Percentiles rank a stretch among this genome's conserved stretches.
Evolutionary conservation across 2,329 filamentous ascomycete genomes (phyloP).

Genomic region (Phyllosticta ampelicida): DNA sequence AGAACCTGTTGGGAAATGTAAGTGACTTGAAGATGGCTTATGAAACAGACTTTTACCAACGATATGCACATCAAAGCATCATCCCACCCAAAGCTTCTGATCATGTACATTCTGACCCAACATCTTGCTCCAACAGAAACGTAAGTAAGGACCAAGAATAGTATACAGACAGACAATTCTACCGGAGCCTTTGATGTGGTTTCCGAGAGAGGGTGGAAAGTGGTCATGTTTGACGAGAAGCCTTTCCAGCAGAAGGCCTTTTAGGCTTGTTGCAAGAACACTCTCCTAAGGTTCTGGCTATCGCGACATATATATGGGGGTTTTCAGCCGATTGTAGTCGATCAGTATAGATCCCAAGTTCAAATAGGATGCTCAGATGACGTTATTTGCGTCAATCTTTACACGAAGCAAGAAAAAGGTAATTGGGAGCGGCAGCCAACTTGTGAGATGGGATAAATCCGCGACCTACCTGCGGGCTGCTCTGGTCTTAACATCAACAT

Average conservation of each 20-base stretch:
- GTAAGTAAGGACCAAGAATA: constrained; percentile 29
- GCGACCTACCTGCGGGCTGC: background rate
- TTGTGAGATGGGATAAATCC: background rate
- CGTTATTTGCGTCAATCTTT: background rate
- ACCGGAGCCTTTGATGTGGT: constrained; percentile 17
- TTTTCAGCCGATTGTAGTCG: too few relatives aligned
- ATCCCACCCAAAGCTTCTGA: constrained; percentile 34
- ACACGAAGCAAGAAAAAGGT: background rate
- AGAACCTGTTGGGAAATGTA: constrained; percentile 17
- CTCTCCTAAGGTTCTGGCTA: background rate
- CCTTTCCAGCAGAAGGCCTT: background rate
- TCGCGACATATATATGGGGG: background rate
- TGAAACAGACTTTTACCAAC: constrained; percentile 18
- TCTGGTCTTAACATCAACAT: background rate
- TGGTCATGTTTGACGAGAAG: background rate
- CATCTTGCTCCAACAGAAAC: constrained; percentile 28
- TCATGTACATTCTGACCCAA: constrained; percentile 30
- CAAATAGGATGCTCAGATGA: background rate
- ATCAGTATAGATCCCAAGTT: too few relatives aligned
- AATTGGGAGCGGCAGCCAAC: background rate
- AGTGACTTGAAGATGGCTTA: background rate
- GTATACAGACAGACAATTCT: constrained; percentile 18
- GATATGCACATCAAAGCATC: constrained; percentile 32
- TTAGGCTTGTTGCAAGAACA: background rate
- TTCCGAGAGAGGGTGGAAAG: constrained; percentile 4